These are phyloP conservation scores for Ophiostoma quercus DNA, from an alignment of 2,329 filamentous ascomycete genomes.

Conservation along the genomic window DNA sequence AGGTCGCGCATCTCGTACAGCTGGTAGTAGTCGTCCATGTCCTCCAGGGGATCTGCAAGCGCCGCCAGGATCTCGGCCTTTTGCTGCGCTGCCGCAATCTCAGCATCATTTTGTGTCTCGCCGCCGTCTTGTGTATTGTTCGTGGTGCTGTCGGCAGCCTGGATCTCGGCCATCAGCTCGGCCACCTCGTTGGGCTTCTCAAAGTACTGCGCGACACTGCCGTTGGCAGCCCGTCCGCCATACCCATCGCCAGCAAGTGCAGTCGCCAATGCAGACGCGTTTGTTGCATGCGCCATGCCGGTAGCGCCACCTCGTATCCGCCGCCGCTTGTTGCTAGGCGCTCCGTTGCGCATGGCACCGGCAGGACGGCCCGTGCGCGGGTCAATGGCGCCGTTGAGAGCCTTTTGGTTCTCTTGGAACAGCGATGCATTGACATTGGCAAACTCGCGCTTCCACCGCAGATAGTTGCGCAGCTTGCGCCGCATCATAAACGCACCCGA, in stretches of 20 bases:
- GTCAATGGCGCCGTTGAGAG: constrained; percentile 62
- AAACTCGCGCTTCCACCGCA: constrained; percentile 87
- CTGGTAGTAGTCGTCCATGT: constrained; percentile 89
- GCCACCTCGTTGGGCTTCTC: constrained; percentile 80
- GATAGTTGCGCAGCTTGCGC: constrained; percentile 75
- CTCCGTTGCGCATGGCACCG: constrained; percentile 49
- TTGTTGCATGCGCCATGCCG: constrained; percentile 45
- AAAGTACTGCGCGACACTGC: constrained; percentile 70
- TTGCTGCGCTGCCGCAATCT: constrained; percentile 41
- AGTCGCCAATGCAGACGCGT: constrained; percentile 19
- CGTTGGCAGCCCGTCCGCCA: constrained; percentile 60
- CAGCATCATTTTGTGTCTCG: constrained; percentile 43
- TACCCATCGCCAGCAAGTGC: constrained; percentile 10
- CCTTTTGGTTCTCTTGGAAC: constrained; percentile 74
- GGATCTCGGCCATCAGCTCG: constrained; percentile 73
- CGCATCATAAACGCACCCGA: constrained; percentile 88
- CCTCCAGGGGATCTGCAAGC: constrained; percentile 68
- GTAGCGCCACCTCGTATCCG: constrained; percentile 72
- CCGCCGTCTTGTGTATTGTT: constrained; percentile 35
- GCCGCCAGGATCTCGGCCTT: constrained; percentile 63
- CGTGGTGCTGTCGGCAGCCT: constrained; percentile 61
- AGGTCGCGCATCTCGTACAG: constrained; percentile 88
- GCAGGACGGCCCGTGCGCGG: constrained; percentile 42
- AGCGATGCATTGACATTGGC: constrained; percentile 74
- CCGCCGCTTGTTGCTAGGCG: constrained; percentile 78